A percentile compares a stretch with the other conserved stretches of the same genome.
phyloP scores from a whole-genome alignment of 768 basidiomycete species.

The Tulasnella sp. region DNA sequence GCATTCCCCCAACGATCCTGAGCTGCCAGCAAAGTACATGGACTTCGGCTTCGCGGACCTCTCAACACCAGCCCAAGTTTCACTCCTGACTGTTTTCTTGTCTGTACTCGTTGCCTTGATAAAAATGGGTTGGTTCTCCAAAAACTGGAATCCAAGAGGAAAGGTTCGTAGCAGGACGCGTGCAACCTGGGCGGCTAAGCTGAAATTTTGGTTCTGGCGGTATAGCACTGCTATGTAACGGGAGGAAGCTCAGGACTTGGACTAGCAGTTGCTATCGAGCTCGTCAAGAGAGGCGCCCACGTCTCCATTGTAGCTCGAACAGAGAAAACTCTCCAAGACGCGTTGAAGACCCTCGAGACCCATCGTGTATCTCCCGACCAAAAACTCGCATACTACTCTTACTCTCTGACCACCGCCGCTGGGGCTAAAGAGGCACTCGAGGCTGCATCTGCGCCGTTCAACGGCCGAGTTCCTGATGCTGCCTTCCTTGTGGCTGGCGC shows the following conservation, averaged over 20 bases:
- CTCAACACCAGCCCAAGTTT: background rate
- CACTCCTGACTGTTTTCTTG: background rate
- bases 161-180: slow-evolving; percentile 36
- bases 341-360: slow-evolving; percentile 64
- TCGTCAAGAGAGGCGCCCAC: slow-evolving; percentile 67
- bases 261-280: slow-evolving; percentile 61
- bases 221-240: slow-evolving; percentile 78
- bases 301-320: slow-evolving; percentile 83
- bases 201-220: background rate
- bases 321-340: slow-evolving; percentile 56
- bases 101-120: background rate
- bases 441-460: slow-evolving; percentile 52
- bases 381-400: slow-evolving; percentile 61
- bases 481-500: slow-evolving; percentile 77
- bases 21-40: background rate
- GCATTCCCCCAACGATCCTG: background rate
- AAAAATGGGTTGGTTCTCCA: slow-evolving; percentile 25
- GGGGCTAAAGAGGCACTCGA: slow-evolving; percentile 60
- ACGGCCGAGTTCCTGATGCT: slow-evolving; percentile 63
- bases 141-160: slow-evolving; percentile 50
- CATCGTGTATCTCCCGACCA: slow-evolving; percentile 47
- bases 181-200: background rate
- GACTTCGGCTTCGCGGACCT: background rate
- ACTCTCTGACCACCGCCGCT: slow-evolving; percentile 51
- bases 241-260: slow-evolving; percentile 83